Base-by-base conservation (phyloP, 2,329 filamentous ascomycete genomes). In the Pseudomassariella vexata region DNA sequence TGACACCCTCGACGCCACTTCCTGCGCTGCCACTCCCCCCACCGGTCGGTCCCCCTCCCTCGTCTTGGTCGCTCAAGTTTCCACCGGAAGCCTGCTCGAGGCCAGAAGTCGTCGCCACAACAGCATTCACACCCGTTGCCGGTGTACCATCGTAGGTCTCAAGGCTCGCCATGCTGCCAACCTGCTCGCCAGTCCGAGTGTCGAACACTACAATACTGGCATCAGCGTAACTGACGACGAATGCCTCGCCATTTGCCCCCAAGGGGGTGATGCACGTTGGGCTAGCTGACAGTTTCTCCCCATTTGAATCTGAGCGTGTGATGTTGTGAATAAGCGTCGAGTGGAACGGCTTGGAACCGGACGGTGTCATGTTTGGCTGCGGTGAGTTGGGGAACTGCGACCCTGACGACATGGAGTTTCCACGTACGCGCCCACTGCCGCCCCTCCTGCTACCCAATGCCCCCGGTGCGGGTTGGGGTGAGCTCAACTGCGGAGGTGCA, bases 221-320 rank as follows among this genome's bases (percentile, higher is more conserved):
- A 57, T 98, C 89, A 1, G 85, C 78, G 57, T 94, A 98, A 14
- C 86, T 86, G 3, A 95, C 92, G 2, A 95, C 87, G 57, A 98
- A 96, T 5, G 81, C 83, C 49, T 94, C 85, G 3, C 92, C 90
- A 3, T 76, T 78, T 11, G 77, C 66, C 26, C 85, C 85, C n/a
- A 96, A 68, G 0, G 90, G 82, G n/a, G 84, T 83, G 49, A 98
- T 96, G 52, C 84, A 92, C 0, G 92, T 96, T 5, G 92, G 90
- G 25, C 84, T 89, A 5, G 83, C 77, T n/a, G n/a, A n/a, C n/a
- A n/a, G n/a, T 11, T 73, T 73, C 10, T 65, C 66, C 28, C 69
- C 75, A 29, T 84, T 79, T 3, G 75, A 58, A 29, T 84, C 79
- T 3, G 75, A 58, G 33, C 87, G 76, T 29, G 76, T 67, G 36